These are phyloP conservation scores for Poa annua DNA, from an alignment of 176 grass and related monocot species.

Conservation along the genomic window DNA sequence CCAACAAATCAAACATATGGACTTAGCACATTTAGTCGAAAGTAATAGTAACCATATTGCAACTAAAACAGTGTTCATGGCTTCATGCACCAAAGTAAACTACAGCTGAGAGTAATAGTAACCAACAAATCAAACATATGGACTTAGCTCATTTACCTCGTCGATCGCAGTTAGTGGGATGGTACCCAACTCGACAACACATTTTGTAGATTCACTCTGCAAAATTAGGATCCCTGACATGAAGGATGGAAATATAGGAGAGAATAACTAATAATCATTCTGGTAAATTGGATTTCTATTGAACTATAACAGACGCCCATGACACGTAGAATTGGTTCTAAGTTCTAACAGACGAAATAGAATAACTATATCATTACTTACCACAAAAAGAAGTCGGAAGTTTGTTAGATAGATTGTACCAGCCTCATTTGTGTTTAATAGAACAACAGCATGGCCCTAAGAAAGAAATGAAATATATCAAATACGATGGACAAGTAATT, in stretches of 20 bases:
- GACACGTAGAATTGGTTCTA: not conserved
- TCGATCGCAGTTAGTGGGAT: constrained; percentile 82
- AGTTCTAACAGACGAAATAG: not conserved
- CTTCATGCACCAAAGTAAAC: not conserved
- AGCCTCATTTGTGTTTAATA: constrained; percentile 59
- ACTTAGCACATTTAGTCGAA: too few species aligned
- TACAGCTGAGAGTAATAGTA: not conserved
- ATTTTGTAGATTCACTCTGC: constrained; percentile 65
- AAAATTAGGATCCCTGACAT: constrained; percentile 18
- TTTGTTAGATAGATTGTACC: constrained; percentile 73
- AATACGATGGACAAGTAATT: not conserved
- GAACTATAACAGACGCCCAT: not conserved
- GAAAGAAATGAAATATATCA: constrained; percentile 8
- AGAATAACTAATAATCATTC: not conserved
- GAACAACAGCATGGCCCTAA: constrained; percentile 57
- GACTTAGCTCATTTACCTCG: constrained; percentile 82
- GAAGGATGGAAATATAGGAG: not conserved
- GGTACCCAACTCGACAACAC: constrained; percentile 74
- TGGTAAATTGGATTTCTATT: not conserved
- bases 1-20: not conserved
- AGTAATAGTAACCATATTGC: too few species aligned
- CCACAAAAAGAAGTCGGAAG: constrained; percentile 79
- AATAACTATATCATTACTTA: constrained; percentile 43
- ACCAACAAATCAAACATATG: not conserved
- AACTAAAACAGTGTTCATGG: not conserved